Base-by-base conservation (phyloP, 768 basidiomycete species). In the Rhodosporidiobolus sp. region DNA sequence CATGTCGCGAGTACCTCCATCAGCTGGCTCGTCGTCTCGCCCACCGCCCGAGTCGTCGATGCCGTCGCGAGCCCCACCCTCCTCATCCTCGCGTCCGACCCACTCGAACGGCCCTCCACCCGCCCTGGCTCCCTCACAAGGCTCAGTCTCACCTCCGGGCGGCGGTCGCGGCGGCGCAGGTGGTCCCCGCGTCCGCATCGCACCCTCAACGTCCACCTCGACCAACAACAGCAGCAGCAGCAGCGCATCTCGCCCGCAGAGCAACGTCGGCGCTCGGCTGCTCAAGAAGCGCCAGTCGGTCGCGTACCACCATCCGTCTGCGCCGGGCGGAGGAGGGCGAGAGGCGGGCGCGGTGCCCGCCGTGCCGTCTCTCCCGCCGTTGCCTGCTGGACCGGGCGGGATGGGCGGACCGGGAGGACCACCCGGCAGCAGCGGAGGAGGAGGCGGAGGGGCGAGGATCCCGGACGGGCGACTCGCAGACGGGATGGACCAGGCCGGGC, bases 201-300 rank as follows among this genome's bases (percentile, higher is more conserved):
- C 35, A 5, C 2, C 24, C n/a, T n/a, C n/a, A n/a, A n/a, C n/a
- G n/a, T n/a, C n/a, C n/a, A n/a, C n/a, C n/a, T n/a, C n/a, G 16
- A 3, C 30, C 45, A 19, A 4, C 54, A 48, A 46, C 56, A 46
- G 20, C 26, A 22, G 34, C 34, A 16, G 26, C 12, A 2, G 43
- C 28, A 28, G 50, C 50, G 17, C 57, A 24, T 16, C 74, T 5
- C 56, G 74, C 16, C 56, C 74, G 2, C 70, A 72, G 52, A 65
- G 63, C 64, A 72, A 72, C 65, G 73, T 77, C 67, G 76, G 76
- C 35, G 76, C 76, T 2, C 32, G 53, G 4, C 57, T 77, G 20
- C 70, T 77, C 58, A 77, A 77, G 73, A 77, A 77, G 50, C 70
- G 76, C 0, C 76, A 77, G 67, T 68, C 65, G 46, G 73, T 77